phyloP scores from a whole-genome alignment of 208 protist species.

The Leishmania turanica region DNA sequence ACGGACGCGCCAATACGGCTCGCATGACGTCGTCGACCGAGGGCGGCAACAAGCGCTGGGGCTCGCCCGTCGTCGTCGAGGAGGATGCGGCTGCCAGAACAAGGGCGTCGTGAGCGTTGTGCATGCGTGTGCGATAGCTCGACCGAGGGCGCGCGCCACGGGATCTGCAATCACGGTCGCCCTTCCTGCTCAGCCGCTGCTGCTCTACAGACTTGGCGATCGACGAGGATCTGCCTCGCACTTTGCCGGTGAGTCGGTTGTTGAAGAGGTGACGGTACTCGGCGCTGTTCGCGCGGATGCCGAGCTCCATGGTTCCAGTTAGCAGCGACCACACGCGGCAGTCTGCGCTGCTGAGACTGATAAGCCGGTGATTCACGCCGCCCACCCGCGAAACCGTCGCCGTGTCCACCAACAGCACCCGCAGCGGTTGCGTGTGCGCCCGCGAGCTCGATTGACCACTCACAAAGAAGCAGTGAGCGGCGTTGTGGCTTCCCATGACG shows the following conservation, averaged over 20 bases:
- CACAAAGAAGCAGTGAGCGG: constrained; percentile 68
- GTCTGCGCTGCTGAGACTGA: constrained; percentile 62
- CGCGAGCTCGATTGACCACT: constrained; percentile 49
- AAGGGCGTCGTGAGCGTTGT: background rate
- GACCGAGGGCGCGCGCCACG: background rate
- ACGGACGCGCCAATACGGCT: constrained; percentile 13
- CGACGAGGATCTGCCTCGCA: background rate
- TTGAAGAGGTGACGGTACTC: constrained; percentile 54
- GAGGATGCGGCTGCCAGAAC: background rate
- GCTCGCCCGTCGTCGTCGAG: constrained; percentile 17
- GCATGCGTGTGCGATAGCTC: background rate
- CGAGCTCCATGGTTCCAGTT: constrained; percentile 55
- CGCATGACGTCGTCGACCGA: constrained; percentile 32
- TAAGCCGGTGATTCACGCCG: constrained; percentile 35
- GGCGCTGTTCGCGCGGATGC: constrained; percentile 65
- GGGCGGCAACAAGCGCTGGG: constrained; percentile 19
- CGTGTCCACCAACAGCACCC: constrained; percentile 47
- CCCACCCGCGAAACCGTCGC: background rate
- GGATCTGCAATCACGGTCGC: background rate
- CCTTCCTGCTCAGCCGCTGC: background rate
- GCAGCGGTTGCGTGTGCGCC: constrained; percentile 57
- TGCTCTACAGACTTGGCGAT: background rate
- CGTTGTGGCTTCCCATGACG: constrained; percentile 69
- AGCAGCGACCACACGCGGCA: constrained; percentile 59
- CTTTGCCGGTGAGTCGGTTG: constrained; percentile 32